Base-by-base conservation (phyloP, 2,329 filamentous ascomycete genomes). In the Botrytis byssoidea region DNA sequence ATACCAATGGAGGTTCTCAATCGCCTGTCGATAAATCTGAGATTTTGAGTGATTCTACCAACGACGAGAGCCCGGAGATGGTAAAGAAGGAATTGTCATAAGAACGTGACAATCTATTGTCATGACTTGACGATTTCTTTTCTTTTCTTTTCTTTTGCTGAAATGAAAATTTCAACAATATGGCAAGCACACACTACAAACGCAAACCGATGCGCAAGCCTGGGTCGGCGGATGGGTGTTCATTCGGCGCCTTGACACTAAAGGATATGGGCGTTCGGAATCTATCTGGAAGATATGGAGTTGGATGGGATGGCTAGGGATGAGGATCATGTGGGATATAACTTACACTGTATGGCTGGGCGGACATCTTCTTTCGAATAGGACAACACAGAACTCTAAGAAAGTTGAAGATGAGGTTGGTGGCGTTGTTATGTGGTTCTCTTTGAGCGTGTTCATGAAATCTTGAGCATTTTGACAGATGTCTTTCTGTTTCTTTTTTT, bases 381-480 rank as follows among this genome's bases (percentile, higher is more conserved):
- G 48, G 46, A n/a, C 32, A 51, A 35, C 44, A 55, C 65, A 68
- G 25, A 68, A 68, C 65, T 68, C 46, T 29, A 55, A 55, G 65
- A 29, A 67, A 68, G 65, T 82, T 25, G 87, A 88, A 48, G 85
- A 88, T 68, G 65, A 46, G 25, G 46, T 55, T 29, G 35, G 46
- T 68, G 65, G 65, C 65, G 65, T 68, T 68, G 48, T 25, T 22
- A 55, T 68, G 46, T 48, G 46, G n/a, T 67, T 57, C 51, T 57
- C 25, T 29, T 20, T 42, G 9, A 29, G 46, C 22, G 25, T 65
- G 29, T 48, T 48, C 63, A 48, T 46, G 42, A 35, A 65, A 44
- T 18, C 63, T 35, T 29, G 63, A 46, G 63, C 65, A 55, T 40
- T 40, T 29, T 5, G 25, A 55, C 32, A 40, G 35, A 55, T 22